phyloP scores from a whole-genome alignment of 768 basidiomycete species.

The Myochromella boudieri region DNA sequence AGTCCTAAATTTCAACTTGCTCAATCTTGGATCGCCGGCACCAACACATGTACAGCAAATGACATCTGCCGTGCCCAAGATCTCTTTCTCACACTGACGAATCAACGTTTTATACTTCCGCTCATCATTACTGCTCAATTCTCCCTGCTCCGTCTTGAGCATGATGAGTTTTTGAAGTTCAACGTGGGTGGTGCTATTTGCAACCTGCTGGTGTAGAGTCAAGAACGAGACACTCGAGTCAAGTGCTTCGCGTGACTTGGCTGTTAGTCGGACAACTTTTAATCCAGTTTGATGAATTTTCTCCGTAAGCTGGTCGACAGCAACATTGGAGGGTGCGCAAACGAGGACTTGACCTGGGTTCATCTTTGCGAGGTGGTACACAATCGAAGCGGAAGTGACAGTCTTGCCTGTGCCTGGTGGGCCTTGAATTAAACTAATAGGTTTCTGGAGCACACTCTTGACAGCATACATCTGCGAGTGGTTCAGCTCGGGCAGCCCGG shows the following conservation, averaged over 20 bases:
- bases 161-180: conserved; percentile 98
- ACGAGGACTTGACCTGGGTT: conserved; percentile 99
- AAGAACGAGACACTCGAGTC: conserved; percentile 95
- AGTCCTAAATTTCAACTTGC: conserved; percentile 97
- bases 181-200: conserved; percentile 92
- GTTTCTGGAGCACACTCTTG: conserved; percentile 98
- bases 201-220: conserved; percentile 95
- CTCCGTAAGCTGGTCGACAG: conserved; percentile 98
- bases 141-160: conserved; percentile 96
- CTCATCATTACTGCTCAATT: conserved; percentile 94
- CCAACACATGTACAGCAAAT: conserved; percentile 99
- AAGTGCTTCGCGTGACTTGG: conserved; percentile 96
- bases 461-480: conserved; percentile 99
- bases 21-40: conserved; percentile 92
- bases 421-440: conserved; percentile 95
- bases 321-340: conserved; percentile 98
- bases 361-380: conserved; percentile 99
- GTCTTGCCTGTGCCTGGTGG: conserved; percentile 99
- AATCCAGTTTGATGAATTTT: conserved; percentile 99
- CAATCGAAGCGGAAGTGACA: conserved; percentile 97
- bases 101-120: conserved; percentile 97
- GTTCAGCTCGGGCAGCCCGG: conserved; percentile 95
- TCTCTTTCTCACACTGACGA: conserved; percentile 96
- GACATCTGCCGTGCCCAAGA: conserved; percentile 90
- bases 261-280: conserved; percentile 96